Conservation (phyloP, 139 green algal genomes). For the Eudorina sp. region DNA sequence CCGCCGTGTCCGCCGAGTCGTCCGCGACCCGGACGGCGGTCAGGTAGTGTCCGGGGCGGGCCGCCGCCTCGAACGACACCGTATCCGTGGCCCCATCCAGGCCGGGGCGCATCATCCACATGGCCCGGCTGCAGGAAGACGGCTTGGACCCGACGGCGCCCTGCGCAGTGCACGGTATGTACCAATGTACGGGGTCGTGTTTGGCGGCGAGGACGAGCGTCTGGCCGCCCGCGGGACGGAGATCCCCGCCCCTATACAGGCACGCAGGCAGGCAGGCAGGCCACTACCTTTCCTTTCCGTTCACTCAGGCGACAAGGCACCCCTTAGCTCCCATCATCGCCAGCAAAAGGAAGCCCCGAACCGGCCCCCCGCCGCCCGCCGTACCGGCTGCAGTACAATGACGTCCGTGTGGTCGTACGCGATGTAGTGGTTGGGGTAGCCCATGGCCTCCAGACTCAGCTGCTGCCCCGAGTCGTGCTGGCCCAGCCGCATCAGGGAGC, state of each 20-base stretch:
- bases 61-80: constrained; percentile 43
- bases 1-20: not conserved
- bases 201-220: no score
- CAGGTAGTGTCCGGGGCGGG: constrained; percentile 8
- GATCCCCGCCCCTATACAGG: no score
- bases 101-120: constrained; percentile 46
- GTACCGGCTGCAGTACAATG: constrained; percentile 42
- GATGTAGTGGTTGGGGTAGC: constrained; percentile 48
- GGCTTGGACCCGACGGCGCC: not conserved
- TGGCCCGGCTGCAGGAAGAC: constrained; percentile 16
- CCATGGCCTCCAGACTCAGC: constrained; percentile 50
- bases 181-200: no score
- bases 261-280: no score
- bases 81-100: constrained; percentile 39
- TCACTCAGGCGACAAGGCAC: no score
- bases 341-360: no score
- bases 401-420: constrained; percentile 36
- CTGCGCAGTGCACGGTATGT: no score
- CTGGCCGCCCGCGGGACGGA: no score
- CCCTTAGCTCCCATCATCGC: no score
- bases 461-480: constrained; percentile 35
- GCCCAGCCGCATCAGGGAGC: constrained; percentile 40
- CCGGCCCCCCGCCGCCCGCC: not conserved
- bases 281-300: no score
- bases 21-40: not conserved